Percentiles rank a stretch among this genome's conserved stretches.
phyloP scores from a whole-genome alignment of 2,329 filamentous ascomycete genomes.

The Chaetomium olivaceum region DNA sequence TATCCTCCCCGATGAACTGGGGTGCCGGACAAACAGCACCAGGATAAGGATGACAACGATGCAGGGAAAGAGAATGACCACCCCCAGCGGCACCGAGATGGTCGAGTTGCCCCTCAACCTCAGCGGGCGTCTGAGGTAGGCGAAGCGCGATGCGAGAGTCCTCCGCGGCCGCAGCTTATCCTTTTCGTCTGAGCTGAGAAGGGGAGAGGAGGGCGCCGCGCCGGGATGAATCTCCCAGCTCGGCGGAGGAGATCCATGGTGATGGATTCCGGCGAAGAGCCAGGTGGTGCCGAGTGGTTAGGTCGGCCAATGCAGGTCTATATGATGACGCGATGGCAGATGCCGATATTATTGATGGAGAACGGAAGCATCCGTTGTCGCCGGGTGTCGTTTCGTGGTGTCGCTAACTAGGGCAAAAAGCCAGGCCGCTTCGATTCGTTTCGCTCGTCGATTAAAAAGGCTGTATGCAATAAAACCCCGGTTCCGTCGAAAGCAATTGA shows the following conservation, averaged over 20 bases:
- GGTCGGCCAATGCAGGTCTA: conserved; percentile 5
- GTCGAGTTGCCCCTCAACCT: conserved; percentile 88
- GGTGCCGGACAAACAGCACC: conserved; percentile 84
- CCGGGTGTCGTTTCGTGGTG: conserved; percentile 2
- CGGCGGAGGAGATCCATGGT: conserved; percentile 61
- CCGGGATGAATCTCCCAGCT: conserved; percentile 53
- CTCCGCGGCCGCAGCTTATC: conserved; percentile 44
- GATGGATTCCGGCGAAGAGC: conserved; percentile 28
- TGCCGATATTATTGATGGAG: conserved; percentile 9
- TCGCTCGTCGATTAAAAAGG: conserved; percentile 14
- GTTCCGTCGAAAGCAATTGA: conserved; percentile 7
- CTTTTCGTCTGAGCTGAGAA: conserved; percentile 54
- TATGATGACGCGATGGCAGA: not conserved
- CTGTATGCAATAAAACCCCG: conserved; percentile 1
- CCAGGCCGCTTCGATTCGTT: conserved; percentile 14
- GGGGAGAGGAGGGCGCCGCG: conserved; percentile 47
- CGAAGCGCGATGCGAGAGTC: conserved; percentile 55
- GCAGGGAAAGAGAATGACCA: conserved; percentile 89
- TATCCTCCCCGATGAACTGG: conserved; percentile 77
- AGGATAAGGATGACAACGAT: conserved; percentile 90
- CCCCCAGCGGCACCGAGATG: conserved; percentile 86
- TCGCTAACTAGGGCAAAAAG: conserved; percentile 10
- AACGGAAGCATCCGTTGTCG: conserved; percentile 17
- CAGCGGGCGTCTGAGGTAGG: conserved; percentile 84
- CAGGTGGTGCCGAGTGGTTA: conserved; percentile 14